Evolutionary conservation across 176 grass and related monocot genomes (phyloP).

Genomic region (Oryza rufipogon): DNA sequence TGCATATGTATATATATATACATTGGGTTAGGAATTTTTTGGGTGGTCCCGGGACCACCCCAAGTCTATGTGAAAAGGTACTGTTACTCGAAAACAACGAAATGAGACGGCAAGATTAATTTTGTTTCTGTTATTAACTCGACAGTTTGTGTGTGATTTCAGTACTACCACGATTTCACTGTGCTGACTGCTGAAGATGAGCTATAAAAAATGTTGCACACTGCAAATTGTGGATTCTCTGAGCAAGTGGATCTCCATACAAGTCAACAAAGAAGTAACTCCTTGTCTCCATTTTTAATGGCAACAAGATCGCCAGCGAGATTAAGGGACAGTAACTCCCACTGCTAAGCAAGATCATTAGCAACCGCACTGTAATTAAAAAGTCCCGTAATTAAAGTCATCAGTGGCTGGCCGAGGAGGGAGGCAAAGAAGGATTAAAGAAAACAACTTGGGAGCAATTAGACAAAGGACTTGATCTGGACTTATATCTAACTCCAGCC

Average conservation of each 20-base stretch:
- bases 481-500: slow-evolving; percentile 49
- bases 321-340: neutral
- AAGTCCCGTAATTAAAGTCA: slow-evolving; percentile 4
- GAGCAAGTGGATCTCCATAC: slow-evolving; percentile 24
- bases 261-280: slow-evolving; percentile 47
- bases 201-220: neutral
- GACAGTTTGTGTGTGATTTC: slow-evolving; percentile 12
- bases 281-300: slow-evolving; percentile 29
- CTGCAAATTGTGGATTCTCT: neutral
- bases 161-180: neutral
- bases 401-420: slow-evolving; percentile 33
- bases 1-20: too few species aligned
- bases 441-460: slow-evolving; percentile 34
- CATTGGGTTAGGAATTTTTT: too few species aligned
- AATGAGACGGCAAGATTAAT: too few species aligned
- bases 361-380: neutral
- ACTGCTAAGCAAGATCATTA: neutral
- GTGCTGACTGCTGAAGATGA: neutral
- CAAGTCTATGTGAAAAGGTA: too few species aligned
- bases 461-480: slow-evolving; percentile 44
- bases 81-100: too few species aligned
- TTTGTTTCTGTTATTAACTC: neutral
- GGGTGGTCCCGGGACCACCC: too few species aligned
- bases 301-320: slow-evolving; percentile 18
- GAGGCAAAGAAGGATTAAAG: neutral